Conservation (phyloP, 805 yeast genomes). For the Hemisphaericaspora nanyangensis region DNA sequence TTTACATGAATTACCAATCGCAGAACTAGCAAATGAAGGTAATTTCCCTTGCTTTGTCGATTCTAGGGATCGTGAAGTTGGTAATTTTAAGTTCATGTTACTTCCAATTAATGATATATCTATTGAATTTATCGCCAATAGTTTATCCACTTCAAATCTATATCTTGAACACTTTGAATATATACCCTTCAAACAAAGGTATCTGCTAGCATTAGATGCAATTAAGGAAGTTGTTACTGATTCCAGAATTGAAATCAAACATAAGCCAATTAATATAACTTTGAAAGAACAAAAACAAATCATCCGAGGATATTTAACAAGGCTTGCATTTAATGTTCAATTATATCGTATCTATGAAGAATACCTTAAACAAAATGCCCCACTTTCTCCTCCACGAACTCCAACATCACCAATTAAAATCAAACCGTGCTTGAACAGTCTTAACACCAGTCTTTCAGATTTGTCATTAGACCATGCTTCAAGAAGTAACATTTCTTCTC, state of each 20-base stretch:
- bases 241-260: not conserved
- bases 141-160: slow-evolving; percentile 45
- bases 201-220: slow-evolving; percentile 34
- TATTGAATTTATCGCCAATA: slow-evolving; percentile 15
- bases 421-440: slow-evolving; percentile 5
- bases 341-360: slow-evolving; percentile 57
- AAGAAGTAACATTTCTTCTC: not conserved
- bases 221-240: slow-evolving; percentile 11
- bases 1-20: slow-evolving; percentile 45
- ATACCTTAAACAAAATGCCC: slow-evolving; percentile 15
- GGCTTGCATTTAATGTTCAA: slow-evolving; percentile 59
- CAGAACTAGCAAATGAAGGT: slow-evolving; percentile 16
- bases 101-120: slow-evolving; percentile 18
- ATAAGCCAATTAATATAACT: slow-evolving; percentile 9
- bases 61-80: slow-evolving; percentile 18
- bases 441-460: not conserved
- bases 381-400: slow-evolving; percentile 1
- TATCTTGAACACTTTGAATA: slow-evolving; percentile 52
- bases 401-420: slow-evolving; percentile 1
- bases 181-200: slow-evolving; percentile 31
- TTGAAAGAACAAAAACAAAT: slow-evolving; percentile 39
- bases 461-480: slow-evolving; percentile 3
- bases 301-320: slow-evolving; percentile 45
- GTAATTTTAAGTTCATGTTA: slow-evolving; percentile 17
- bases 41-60: slow-evolving; percentile 20